Conservation (phyloP, 805 yeast genomes). For the Saccharomycopsis sp. region DNA sequence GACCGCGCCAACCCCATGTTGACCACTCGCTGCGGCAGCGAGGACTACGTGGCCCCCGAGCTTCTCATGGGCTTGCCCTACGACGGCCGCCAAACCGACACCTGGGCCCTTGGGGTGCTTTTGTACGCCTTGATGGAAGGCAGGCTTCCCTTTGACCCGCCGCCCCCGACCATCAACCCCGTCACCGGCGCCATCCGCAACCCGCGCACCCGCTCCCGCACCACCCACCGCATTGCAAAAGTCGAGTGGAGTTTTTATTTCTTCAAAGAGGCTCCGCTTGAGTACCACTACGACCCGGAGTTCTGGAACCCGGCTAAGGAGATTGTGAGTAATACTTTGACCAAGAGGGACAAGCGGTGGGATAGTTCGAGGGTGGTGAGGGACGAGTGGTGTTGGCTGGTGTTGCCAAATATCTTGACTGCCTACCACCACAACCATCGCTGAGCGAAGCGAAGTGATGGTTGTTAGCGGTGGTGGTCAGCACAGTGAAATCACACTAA, state of each 20-base stretch:
- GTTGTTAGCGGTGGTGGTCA: too few species aligned
- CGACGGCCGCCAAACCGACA: conserved; percentile 83
- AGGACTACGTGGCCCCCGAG: conserved; percentile 95
- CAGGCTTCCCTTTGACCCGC: conserved; percentile 84
- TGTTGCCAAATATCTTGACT: too few species aligned
- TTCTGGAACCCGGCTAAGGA: conserved; percentile 40
- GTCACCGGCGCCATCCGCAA: conserved; percentile 27
- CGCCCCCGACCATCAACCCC: conserved; percentile 41
- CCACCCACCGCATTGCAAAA: conserved; percentile 85
- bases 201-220: conserved; percentile 39
- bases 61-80: conserved; percentile 81
- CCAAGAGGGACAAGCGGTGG: conserved; percentile 39
- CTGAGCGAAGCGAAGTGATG: too few species aligned
- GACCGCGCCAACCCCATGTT: conserved; percentile 53
- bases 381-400: conserved; percentile 29
- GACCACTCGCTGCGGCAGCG: conserved; percentile 90
- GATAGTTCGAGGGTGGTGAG: conserved; percentile 29
- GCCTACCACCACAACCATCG: too few species aligned
- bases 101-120: conserved; percentile 95
- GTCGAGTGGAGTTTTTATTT: conserved; percentile 84
- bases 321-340: conserved; percentile 42
- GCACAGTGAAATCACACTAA: too few species aligned
- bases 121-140: conserved; percentile 77
- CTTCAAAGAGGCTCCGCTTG: conserved; percentile 22
- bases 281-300: conserved; percentile 21